Percentiles rank a stretch among this genome's conserved stretches.
phyloP scores from a whole-genome alignment of 768 basidiomycete genomes.

The Rhodotorula paludigena region DNA sequence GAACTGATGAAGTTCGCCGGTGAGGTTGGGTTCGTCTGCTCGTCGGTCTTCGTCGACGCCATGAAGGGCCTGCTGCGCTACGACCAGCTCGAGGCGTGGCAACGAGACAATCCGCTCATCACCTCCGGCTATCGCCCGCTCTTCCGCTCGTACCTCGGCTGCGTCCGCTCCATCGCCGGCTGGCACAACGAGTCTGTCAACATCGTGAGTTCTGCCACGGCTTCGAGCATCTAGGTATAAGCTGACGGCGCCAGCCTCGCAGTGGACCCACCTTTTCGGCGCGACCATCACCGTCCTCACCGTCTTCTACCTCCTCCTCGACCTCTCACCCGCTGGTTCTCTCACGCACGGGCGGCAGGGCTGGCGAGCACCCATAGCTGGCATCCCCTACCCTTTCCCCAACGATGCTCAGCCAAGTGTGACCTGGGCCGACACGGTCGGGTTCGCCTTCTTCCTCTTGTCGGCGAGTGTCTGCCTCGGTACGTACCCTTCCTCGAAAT shows the following conservation, averaged over 20 bases:
- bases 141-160: not conserved
- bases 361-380: slow-evolving; percentile 15
- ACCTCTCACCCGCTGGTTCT: not conserved
- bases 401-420: slow-evolving; percentile 55
- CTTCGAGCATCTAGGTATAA: too few species aligned
- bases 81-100: slow-evolving; percentile 31
- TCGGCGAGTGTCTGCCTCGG: slow-evolving; percentile 70
- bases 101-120: slow-evolving; percentile 20
- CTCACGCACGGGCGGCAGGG: not conserved
- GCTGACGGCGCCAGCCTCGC: not conserved
- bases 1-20: not conserved
- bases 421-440: slow-evolving; percentile 57
- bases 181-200: slow-evolving; percentile 36
- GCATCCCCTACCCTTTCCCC: slow-evolving; percentile 53
- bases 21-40: too few species aligned
- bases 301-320: slow-evolving; percentile 12
- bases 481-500: not conserved
- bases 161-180: not conserved
- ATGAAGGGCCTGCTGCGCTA: not conserved
- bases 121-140: not conserved
- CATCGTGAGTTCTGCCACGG: slow-evolving; percentile 6
- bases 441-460: slow-evolving; percentile 62
- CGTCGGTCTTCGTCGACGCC: not conserved
- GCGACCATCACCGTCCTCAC: slow-evolving; percentile 6
- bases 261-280: slow-evolving; percentile 35